These are phyloP conservation scores for Neofusicoccum ribis DNA, from an alignment of 2,329 filamentous ascomycete genomes.

Conservation along the genomic window DNA sequence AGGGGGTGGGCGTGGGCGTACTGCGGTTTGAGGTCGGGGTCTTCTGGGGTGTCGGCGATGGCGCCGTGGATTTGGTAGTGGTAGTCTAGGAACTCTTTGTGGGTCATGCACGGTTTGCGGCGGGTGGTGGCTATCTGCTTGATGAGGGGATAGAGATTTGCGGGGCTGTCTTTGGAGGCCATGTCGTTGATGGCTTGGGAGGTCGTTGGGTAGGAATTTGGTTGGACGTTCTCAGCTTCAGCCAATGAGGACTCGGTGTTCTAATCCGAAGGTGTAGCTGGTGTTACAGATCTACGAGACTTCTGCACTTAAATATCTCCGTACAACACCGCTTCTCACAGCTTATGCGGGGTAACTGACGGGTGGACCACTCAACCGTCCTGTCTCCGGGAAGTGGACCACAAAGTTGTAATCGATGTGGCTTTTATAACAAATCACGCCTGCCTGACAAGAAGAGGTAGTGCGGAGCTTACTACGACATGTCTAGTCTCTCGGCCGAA, in stretches of 20 bases:
- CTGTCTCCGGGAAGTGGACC: not conserved
- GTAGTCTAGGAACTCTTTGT: not conserved
- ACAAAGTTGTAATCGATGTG: not conserved
- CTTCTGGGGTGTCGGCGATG: not conserved
- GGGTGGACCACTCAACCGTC: not conserved
- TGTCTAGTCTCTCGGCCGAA: too few relatives aligned
- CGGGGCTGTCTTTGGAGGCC: not conserved
- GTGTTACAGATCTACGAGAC: not conserved
- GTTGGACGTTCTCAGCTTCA: too few relatives aligned
- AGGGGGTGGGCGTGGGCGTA: not conserved
- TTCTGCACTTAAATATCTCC: not conserved
- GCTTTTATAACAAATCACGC: too few relatives aligned
- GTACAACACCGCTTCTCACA: not conserved
- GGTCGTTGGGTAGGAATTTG: not conserved
- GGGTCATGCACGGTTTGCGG: not conserved
- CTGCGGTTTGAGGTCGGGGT: not conserved
- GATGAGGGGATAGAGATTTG: not conserved
- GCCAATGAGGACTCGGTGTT: too few relatives aligned
- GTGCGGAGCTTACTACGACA: too few relatives aligned
- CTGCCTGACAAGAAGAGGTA: too few relatives aligned
- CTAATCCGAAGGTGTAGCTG: not conserved
- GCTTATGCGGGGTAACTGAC: not conserved
- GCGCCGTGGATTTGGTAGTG: not conserved
- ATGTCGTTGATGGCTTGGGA: not conserved
- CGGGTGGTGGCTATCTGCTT: not conserved